Base-by-base conservation (phyloP, 345 rosid species). In the Kernera saxatilis region DNA sequence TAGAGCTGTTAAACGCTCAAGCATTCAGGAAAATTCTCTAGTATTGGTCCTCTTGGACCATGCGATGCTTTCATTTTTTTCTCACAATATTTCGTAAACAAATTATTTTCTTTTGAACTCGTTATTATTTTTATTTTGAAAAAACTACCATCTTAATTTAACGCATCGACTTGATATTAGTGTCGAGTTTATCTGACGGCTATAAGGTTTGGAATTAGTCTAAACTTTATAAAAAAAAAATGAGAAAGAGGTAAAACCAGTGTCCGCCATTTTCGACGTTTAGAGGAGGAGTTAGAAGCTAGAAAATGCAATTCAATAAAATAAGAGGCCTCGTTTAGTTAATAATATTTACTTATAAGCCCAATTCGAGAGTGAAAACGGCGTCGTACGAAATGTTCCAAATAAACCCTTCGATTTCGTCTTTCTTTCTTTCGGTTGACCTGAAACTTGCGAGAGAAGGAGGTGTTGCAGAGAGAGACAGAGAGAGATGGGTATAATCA, bases 401-500 rank as follows among this genome's bases (percentile, higher is more conserved):
- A 18, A 40, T 17, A 58, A 59, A 19, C 18, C 58, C 30, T 39
- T 13, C 30, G 49, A 58, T 2, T 29, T 39, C 8, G 50, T 71
- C 51, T 2, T 25, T 15, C 5, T 18, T 26, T 18, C 14, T 2
- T 5, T 33, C 7, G n/a, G 36, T 62, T 62, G 76, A 72, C 55
- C 35, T 36, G 51, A 46, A 64, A 46, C 41, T 64, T 35, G 40
- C 45, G 52, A n/a, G 67, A 37, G 65, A 14, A 69, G 43, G 13
- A 29, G 14, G 15, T 10, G 45, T 41, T 29, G 52, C 43, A 52
- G 55, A 71, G 35, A 35, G n/a, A 14, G 26, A n/a, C 12, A 29
- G 83, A 82, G 37, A 39, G 86, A 86, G 85, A 91, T 91, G 97
- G 95, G 91, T 12, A 67, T 88, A 29, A 51, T 91, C 21, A 79